Percentiles rank a stretch among this genome's conserved stretches.
These are phyloP conservation scores for Colletotrichum sp. DNA, from an alignment of 2,329 filamentous ascomycete genomes.

Conservation along the genomic window DNA sequence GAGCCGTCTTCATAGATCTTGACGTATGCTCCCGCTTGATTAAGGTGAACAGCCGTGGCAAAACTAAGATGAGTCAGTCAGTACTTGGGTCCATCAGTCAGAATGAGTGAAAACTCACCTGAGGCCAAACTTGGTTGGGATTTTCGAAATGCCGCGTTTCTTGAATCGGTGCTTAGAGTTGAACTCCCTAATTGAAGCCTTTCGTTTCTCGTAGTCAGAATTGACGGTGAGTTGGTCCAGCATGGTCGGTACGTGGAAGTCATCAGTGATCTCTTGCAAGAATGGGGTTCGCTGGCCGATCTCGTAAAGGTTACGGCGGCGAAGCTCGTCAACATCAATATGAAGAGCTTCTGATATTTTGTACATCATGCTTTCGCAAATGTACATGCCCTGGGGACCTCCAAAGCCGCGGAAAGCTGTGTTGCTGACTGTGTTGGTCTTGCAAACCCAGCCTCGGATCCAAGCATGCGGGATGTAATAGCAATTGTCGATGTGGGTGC, in stretches of 20 bases:
- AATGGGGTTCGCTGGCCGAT: neutral
- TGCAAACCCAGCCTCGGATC: neutral
- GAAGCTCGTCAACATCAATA: neutral
- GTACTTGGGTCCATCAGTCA: neutral
- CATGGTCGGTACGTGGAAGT: neutral
- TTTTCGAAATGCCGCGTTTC: neutral
- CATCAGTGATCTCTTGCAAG: neutral
- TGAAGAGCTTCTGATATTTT: neutral
- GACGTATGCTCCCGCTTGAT: neutral
- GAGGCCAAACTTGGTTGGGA: neutral
- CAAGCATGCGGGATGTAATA: neutral
- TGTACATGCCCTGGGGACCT: neutral
- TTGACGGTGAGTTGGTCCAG: neutral
- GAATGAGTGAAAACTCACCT: neutral
- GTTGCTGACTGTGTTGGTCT: neutral
- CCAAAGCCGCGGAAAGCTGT: neutral
- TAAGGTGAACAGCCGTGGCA: neutral
- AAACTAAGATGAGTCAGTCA: neutral
- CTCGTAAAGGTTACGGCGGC: neutral
- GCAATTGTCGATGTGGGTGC: neutral
- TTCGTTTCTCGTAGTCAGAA: neutral
- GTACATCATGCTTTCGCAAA: neutral
- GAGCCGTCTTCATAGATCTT: neutral
- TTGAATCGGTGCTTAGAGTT: neutral
- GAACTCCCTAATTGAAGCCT: neutral